Base-by-base conservation (phyloP, 2,329 filamentous ascomycete genomes). In the Byssoonygena ceratinophila region DNA sequence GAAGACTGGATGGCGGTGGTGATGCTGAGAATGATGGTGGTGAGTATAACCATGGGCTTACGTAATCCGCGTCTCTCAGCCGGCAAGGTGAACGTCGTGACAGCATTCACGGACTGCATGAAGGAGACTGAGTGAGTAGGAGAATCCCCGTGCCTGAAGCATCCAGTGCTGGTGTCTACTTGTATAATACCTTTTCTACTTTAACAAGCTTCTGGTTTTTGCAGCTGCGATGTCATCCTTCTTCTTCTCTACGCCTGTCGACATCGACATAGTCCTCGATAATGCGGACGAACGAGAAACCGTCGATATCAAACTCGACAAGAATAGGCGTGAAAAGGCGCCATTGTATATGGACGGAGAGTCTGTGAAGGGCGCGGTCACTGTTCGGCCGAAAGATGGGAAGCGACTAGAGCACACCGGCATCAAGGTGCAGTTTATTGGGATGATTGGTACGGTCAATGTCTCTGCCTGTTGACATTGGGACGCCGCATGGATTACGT, bases 391-490 rank as follows among this genome's bases (percentile, higher is more conserved):
- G 46, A 98, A 98, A 73, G 92, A 98, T 77, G 92, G 92, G 66
- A 97, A 97, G 77, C 82, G 92, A 57, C 77, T 98, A 65, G 92
- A 98, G 72, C 92, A 98, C 71, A 97, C 90, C 9, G 92, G 92
- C 62, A 96, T 98, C 79, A 98, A 98, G 74, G 91, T 98, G 63
- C 92, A 98, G 69, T 98, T 98, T 75, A 96, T 98, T 64, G 92
- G 92, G 68, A 94, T 90, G 58, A 98, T 98, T 76, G 88, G 88
- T 92, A 74, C 57, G 73, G 68, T 46, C n/a, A 6, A 4, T 46
- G 7, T n/a, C 12, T 46, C 41, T 41, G 20, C 43, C 23, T 51
- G 23, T 41, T 49, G 18, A 16, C 36, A 41, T 32, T 18, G 4
- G 32, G 32, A 14, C 14, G 12, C 4, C 32, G 4, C 6, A 9